Conservation (phyloP, 257 asterid species). For the Forsythia viridissima region DNA sequence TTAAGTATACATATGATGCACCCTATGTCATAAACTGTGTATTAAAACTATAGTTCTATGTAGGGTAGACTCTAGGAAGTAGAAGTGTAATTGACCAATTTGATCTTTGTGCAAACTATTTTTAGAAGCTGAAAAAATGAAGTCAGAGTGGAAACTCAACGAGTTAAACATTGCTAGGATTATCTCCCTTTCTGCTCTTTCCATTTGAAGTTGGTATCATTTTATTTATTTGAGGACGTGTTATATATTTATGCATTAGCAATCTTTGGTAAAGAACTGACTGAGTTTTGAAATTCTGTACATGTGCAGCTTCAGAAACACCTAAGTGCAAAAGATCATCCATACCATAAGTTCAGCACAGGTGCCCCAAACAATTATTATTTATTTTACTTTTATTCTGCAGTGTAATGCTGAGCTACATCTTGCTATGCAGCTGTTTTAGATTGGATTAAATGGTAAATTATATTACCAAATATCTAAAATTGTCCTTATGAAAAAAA, state of each 20-base stretch:
- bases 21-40: background rate
- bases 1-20: background rate
- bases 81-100: background rate
- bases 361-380: conserved; percentile 50
- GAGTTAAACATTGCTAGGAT: background rate
- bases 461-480: background rate
- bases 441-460: background rate
- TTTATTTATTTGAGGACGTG: background rate
- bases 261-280: conserved; percentile 23
- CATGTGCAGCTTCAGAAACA: conserved; percentile 89
- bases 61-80: conserved; percentile 2
- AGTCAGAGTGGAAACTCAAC: background rate
- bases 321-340: conserved; percentile 70
- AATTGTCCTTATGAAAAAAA: background rate
- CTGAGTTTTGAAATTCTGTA: conserved; percentile 11
- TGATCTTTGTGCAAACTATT: conserved; percentile 4
- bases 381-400: conserved; percentile 17
- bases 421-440: background rate
- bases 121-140: background rate
- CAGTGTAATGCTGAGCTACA: background rate
- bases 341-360: conserved; percentile 97
- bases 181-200: background rate
- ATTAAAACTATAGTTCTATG: background rate
- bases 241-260: conserved; percentile 8
- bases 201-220: background rate